phyloP scores from a whole-genome alignment of 2,329 filamentous ascomycete species.

The Paecilomyces variotii region DNA sequence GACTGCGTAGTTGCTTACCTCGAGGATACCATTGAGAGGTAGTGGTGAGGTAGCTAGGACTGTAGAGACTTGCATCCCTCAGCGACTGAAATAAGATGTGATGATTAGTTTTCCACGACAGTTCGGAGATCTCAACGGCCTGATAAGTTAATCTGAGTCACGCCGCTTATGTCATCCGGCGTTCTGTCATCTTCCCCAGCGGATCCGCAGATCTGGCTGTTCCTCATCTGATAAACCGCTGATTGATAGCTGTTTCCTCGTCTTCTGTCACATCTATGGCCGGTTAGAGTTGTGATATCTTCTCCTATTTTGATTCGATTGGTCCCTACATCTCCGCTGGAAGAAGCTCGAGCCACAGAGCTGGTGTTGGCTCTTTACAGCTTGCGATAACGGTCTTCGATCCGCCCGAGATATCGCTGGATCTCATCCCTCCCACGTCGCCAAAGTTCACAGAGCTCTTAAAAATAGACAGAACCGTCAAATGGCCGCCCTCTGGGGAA shows the following conservation, averaged over 20 bases:
- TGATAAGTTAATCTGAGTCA: not conserved
- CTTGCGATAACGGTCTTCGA: not conserved
- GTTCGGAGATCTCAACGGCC: too few relatives aligned
- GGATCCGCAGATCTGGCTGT: not conserved
- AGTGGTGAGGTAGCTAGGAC: not conserved
- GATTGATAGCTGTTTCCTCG: not conserved
- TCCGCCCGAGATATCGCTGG: not conserved
- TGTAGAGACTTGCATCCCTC: too few relatives aligned
- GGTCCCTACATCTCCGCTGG: not conserved
- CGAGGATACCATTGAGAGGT: not conserved
- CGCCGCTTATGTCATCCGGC: not conserved
- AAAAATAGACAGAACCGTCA: not conserved
- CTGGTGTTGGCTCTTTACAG: not conserved
- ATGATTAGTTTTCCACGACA: too few relatives aligned
- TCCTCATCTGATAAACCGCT: not conserved
- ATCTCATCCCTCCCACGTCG: not conserved
- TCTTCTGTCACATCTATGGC: not conserved
- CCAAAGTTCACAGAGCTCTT: not conserved
- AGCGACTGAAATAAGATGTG: too few relatives aligned
- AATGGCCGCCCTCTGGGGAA: constrained; percentile 39
- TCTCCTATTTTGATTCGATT: not conserved
- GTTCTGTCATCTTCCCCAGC: too few relatives aligned
- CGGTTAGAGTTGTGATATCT: not conserved
- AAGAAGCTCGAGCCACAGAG: not conserved
- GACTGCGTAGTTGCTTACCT: too few relatives aligned